phyloP scores from a whole-genome alignment of 2,329 filamentous ascomycete species.

The Laburnicola sp. region DNA sequence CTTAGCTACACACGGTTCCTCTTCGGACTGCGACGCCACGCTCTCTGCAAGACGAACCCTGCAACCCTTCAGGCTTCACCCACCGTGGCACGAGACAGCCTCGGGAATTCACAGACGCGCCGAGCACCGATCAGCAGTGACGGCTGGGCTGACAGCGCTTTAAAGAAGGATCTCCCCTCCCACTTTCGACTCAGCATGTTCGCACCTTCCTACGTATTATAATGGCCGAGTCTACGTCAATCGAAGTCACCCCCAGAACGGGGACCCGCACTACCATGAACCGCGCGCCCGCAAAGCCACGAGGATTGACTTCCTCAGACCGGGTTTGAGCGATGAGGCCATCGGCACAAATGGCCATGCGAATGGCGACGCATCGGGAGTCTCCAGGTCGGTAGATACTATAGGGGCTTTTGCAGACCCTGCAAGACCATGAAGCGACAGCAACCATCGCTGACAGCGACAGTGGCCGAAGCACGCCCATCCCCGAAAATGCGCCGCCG shows the following conservation, averaged over 20 bases:
- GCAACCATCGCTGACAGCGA: slow-evolving; percentile 28
- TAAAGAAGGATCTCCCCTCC: slow-evolving; percentile 17
- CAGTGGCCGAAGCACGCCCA: slow-evolving; percentile 80
- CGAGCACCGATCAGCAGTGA: slow-evolving; percentile 17
- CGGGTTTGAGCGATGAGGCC: slow-evolving; percentile 38
- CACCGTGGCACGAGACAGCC: slow-evolving; percentile 8
- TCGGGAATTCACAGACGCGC: slow-evolving; percentile 7
- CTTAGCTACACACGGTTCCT: neutral
- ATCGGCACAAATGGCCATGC: slow-evolving; percentile 27
- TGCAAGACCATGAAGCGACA: too few species aligned
- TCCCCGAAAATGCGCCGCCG: slow-evolving; percentile 88
- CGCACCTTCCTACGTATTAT: slow-evolving; percentile 14
- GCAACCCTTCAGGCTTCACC: neutral
- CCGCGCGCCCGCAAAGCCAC: slow-evolving; percentile 44
- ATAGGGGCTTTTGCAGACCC: slow-evolving; percentile 69
- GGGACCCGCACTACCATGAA: slow-evolving; percentile 31
- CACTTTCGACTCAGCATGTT: slow-evolving; percentile 26
- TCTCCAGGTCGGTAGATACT: slow-evolving; percentile 60
- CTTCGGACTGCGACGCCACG: slow-evolving; percentile 3
- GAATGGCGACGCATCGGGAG: slow-evolving; percentile 33
- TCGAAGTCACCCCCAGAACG: slow-evolving; percentile 30
- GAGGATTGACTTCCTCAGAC: slow-evolving; percentile 40
- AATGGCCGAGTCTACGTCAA: slow-evolving; percentile 41
- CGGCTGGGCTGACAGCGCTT: slow-evolving; percentile 31
- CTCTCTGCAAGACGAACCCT: slow-evolving; percentile 1